These are phyloP conservation scores for Sclerotinia nivalis DNA, from an alignment of 2,329 filamentous ascomycete genomes.

Conservation along the genomic window DNA sequence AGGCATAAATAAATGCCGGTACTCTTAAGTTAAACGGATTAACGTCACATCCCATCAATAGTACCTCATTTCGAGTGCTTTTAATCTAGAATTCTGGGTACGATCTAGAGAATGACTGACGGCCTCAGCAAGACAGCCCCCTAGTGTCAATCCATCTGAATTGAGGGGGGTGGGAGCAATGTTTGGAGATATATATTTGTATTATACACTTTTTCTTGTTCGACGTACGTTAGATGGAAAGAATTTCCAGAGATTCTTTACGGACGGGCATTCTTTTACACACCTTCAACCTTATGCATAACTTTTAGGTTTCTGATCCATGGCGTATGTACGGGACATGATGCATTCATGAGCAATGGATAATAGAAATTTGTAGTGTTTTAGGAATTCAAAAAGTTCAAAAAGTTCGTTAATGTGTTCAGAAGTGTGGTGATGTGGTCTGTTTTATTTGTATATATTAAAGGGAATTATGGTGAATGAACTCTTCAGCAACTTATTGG, in stretches of 20 bases:
- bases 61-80: background rate
- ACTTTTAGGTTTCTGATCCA: slow-evolving; percentile 22
- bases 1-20: slow-evolving; percentile 30
- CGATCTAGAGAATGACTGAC: slow-evolving; percentile 8
- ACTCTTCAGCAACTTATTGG: background rate
- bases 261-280: background rate
- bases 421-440: background rate
- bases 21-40: background rate
- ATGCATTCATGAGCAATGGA: slow-evolving; percentile 18
- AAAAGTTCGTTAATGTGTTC: background rate
- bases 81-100: slow-evolving; percentile 11
- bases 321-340: slow-evolving; percentile 16
- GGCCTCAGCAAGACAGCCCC: slow-evolving; percentile 6
- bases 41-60: background rate
- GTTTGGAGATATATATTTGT: slow-evolving; percentile 24
- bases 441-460: background rate
- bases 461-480: background rate
- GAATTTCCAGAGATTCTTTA: slow-evolving; percentile 14
- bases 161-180: background rate
- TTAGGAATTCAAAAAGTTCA: background rate
- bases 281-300: slow-evolving; percentile 18
- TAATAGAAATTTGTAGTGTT: slow-evolving; percentile 18
- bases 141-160: background rate
- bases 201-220: slow-evolving; percentile 21
- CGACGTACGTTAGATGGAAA: slow-evolving; percentile 18